These are phyloP conservation scores for Cenchrus americanus DNA, from an alignment of 176 grass and related monocot genomes.

Conservation along the genomic window DNA sequence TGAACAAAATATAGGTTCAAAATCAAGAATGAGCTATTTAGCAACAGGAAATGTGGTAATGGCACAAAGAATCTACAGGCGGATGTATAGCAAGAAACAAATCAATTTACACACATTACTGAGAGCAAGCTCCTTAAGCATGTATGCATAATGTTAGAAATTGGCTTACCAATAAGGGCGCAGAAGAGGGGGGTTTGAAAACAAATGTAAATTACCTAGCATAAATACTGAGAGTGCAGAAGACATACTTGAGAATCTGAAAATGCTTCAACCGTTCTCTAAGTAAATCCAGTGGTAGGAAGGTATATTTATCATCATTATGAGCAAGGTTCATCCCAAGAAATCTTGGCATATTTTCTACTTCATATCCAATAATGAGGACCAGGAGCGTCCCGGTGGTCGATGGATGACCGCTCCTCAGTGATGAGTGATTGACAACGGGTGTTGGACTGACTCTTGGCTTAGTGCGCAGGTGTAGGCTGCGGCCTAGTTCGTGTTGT, in stretches of 20 bases:
- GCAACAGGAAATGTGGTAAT: neutral
- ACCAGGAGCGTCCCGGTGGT: too few relatives aligned
- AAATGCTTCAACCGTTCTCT: neutral
- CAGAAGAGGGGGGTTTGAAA: neutral
- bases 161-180: too few relatives aligned
- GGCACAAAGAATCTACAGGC: neutral
- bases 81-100: slow-evolving; percentile 1
- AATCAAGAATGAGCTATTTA: neutral
- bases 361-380: neutral
- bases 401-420: too few relatives aligned
- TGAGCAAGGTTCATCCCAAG: neutral
- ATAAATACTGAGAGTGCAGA: slow-evolving; percentile 6
- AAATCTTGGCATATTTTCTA: neutral
- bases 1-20: too few relatives aligned
- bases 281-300: neutral
- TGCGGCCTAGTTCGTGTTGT: too few relatives aligned
- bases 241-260: slow-evolving; percentile 25
- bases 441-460: too few relatives aligned
- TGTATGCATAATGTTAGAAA: neutral
- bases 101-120: neutral
- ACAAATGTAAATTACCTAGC: slow-evolving; percentile 7
- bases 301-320: neutral
- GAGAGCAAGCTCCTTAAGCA: neutral
- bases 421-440: too few relatives aligned
- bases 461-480: too few relatives aligned